A percentile compares a stretch with the other conserved stretches of the same genome.
These are phyloP conservation scores for Forsythia viridissima DNA, from an alignment of 257 asterid species.

Conservation along the genomic window DNA sequence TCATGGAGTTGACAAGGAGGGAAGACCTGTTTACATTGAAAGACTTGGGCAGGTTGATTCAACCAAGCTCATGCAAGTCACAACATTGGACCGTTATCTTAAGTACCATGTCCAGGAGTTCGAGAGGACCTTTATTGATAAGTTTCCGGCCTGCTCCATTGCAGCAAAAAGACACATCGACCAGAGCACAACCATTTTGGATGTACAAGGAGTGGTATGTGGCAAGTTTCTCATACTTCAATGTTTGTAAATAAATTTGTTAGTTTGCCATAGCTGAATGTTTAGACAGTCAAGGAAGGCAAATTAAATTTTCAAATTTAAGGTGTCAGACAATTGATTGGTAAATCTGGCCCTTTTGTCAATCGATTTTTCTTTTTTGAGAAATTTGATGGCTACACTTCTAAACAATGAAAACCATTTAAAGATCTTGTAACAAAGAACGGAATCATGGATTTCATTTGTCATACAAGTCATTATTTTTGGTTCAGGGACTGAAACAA, in stretches of 20 bases:
- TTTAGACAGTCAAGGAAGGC: not conserved
- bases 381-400: not conserved
- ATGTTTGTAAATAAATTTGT: not conserved
- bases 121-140: slow-evolving; percentile 81
- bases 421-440: not conserved
- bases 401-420: not conserved
- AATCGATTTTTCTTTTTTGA: not conserved
- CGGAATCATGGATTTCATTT: not conserved
- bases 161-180: slow-evolving; percentile 86
- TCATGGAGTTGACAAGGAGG: slow-evolving; percentile 92
- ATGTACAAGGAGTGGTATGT: slow-evolving; percentile 97
- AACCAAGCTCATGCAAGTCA: slow-evolving; percentile 81
- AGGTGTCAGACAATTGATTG: not conserved
- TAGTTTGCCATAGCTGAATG: not conserved
- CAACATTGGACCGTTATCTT: slow-evolving; percentile 79
- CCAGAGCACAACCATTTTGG: slow-evolving; percentile 94
- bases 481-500: slow-evolving; percentile 75
- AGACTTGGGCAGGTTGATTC: slow-evolving; percentile 86
- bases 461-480: not conserved
- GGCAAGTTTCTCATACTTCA: not conserved
- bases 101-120: slow-evolving; percentile 92
- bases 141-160: slow-evolving; percentile 92
- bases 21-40: slow-evolving; percentile 88
- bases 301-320: not conserved
- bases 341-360: not conserved